A percentile compares a stretch with the other conserved stretches of the same genome.
Conservation (phyloP, 805 yeast genomes). For the Sporopachydermia lactativora region DNA sequence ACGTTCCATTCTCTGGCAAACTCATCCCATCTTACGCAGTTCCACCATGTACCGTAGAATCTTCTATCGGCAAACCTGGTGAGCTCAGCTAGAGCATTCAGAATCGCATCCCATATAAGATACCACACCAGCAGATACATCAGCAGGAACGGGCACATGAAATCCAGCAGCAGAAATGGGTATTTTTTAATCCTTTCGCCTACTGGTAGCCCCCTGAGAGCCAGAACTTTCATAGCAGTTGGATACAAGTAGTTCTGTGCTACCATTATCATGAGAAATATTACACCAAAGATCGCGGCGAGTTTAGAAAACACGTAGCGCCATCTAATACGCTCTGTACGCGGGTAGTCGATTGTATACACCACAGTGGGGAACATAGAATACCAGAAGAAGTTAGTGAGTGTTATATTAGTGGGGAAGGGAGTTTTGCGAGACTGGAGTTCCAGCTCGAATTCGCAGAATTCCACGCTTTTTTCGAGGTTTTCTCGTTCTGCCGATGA, state of each 20-base stretch:
- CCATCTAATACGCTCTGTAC: conserved; percentile 59
- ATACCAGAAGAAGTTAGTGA: conserved; percentile 55
- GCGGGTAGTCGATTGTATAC: conserved; percentile 70
- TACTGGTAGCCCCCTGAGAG: conserved; percentile 36
- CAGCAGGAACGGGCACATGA: conserved; percentile 67
- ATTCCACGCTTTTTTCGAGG: conserved; percentile 31
- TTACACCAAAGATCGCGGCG: conserved; percentile 76
- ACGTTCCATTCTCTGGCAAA: conserved; percentile 90
- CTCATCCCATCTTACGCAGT: conserved; percentile 84
- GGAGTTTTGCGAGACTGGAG: conserved; percentile 31
- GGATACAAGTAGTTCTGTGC: conserved; percentile 73
- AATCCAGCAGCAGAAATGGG: conserved; percentile 49
- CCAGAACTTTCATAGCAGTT: conserved; percentile 42
- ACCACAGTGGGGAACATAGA: conserved; percentile 85
- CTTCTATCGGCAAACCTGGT: conserved; percentile 80
- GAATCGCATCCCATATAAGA: conserved; percentile 89
- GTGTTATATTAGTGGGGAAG: conserved; percentile 65
- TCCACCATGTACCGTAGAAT: conserved; percentile 98
- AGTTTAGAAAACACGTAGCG: conserved; percentile 52
- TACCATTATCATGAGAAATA: conserved; percentile 64
- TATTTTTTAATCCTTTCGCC: conserved; percentile 29
- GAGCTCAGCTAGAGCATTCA: conserved; percentile 82
- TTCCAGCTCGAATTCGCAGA: conserved; percentile 59
- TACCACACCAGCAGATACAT: conserved; percentile 71
- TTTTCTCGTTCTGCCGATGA: conserved; percentile 11